These are phyloP conservation scores for Hemisphaericaspora nanyangensis DNA, from an alignment of 805 yeast genomes.

Conservation along the genomic window DNA sequence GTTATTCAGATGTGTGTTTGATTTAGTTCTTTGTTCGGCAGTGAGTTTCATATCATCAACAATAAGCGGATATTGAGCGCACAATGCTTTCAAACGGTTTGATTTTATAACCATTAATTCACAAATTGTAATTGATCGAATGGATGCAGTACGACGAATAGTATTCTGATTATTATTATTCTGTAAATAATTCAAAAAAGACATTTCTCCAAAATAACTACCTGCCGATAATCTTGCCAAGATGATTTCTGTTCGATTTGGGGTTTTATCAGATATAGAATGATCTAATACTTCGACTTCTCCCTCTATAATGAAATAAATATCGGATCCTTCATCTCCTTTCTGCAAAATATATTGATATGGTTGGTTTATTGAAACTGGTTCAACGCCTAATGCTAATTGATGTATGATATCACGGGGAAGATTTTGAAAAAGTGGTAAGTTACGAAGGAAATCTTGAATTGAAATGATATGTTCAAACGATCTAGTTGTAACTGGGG, in stretches of 20 bases:
- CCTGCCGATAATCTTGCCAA: conserved; percentile 61
- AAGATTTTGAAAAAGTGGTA: conserved; percentile 56
- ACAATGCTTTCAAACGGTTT: conserved; percentile 50
- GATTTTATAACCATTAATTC: conserved; percentile 60
- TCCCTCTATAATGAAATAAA: conserved; percentile 64
- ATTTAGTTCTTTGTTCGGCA: conserved; percentile 47
- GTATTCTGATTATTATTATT: conserved; percentile 18
- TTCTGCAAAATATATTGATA: conserved; percentile 59
- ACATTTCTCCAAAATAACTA: conserved; percentile 74
- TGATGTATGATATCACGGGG: conserved; percentile 60
- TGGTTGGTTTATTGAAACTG: conserved; percentile 43
- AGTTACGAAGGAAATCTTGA: conserved; percentile 52
- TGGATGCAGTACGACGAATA: conserved; percentile 53
- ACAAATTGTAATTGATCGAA: conserved; percentile 56
- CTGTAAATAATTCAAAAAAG: conserved; percentile 51
- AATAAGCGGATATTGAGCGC: conserved; percentile 55
- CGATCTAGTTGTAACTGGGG: neutral
- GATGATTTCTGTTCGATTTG: conserved; percentile 30
- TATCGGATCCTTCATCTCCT: conserved; percentile 59
- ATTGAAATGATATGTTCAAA: conserved; percentile 39
- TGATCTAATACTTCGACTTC: conserved; percentile 57
- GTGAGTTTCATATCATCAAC: conserved; percentile 57
- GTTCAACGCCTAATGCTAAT: conserved; percentile 61
- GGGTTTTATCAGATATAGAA: conserved; percentile 21
- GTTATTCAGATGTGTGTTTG: conserved; percentile 17